Evolutionary conservation across 257 asterid species (phyloP).

Genomic region (Phtheirospermum japonicum): DNA sequence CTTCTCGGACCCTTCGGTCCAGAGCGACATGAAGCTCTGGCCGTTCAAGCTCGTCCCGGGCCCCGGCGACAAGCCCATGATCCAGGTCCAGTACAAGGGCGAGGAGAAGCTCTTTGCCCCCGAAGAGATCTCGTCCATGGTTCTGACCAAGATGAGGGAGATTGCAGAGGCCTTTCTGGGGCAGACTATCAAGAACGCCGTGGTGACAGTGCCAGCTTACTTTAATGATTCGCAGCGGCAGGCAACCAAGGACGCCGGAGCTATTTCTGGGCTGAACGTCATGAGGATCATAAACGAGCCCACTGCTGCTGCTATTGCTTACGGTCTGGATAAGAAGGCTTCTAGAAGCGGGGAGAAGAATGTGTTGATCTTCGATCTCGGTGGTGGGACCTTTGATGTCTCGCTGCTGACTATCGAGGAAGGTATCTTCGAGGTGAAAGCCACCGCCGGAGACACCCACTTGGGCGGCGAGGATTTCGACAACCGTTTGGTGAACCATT

Average conservation of each 20-base stretch:
- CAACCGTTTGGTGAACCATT: slow-evolving; percentile 42
- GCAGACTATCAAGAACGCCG: slow-evolving; percentile 33
- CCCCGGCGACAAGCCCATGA: slow-evolving; percentile 44
- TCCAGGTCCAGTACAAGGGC: slow-evolving; percentile 36
- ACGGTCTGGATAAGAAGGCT: slow-evolving; percentile 40
- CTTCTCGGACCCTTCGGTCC: slow-evolving; percentile 38
- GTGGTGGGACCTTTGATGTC: slow-evolving; percentile 42
- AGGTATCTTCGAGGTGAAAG: slow-evolving; percentile 39
- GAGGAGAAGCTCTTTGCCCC: slow-evolving; percentile 43
- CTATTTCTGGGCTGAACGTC: slow-evolving; percentile 35
- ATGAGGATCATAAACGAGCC: slow-evolving; percentile 44
- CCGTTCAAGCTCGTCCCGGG: slow-evolving; percentile 42
- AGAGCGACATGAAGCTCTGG: slow-evolving; percentile 42
- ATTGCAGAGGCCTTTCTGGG: slow-evolving; percentile 41
- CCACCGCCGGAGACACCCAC: slow-evolving; percentile 44
- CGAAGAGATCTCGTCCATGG: slow-evolving; percentile 46
- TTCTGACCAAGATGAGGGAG: slow-evolving; percentile 39
- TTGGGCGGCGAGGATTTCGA: slow-evolving; percentile 45
- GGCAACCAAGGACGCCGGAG: slow-evolving; percentile 46
- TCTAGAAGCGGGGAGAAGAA: slow-evolving; percentile 32
- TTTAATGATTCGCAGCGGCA: slow-evolving; percentile 47
- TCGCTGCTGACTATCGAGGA: slow-evolving; percentile 42
- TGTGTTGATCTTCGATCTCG: slow-evolving; percentile 40
- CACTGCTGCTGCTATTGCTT: slow-evolving; percentile 44
- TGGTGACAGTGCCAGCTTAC: slow-evolving; percentile 42